Evolutionary conservation across 495 filamentous ascomycete genomes (phyloP), one percentile per base, ranked within the genome.

Genomic region (Clavariopsis aquatica): DNA sequence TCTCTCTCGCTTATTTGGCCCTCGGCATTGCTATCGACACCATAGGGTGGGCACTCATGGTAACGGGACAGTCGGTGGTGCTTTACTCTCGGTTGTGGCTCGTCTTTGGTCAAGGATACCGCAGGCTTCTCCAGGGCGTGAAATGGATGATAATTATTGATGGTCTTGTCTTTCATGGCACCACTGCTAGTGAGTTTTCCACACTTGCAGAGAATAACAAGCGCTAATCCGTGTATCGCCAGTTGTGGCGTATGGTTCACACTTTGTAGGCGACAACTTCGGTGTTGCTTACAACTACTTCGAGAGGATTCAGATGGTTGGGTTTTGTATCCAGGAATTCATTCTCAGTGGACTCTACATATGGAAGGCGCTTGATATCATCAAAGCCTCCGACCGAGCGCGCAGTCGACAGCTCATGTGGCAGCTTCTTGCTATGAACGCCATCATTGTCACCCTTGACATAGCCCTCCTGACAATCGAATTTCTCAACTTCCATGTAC

Each of bases 31-130:
- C 64, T 2, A 57, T 67, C 41, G 58, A 60, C 28, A 54, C 54
- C 1, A 49, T 59, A 23, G 68, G 70, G 22, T 72, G 70, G 70
- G 17, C 2, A 28, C 41, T 59, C n/a, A 68, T 72, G 64, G 68
- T 72, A 22, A 71, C 70, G 20, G 70, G 70, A 1, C 70, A 72
- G 55, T 65, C 64, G n/a, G 56, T 72, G 5, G 70, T 72, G 12
- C 57, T 72, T 1, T 72, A 72, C 49, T 52, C 31, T 52, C 68
- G 71, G 36, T 57, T 73, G 28, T 58, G 68, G 62, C 66, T 71
- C 1, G 51, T 71, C 12, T 65, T 65, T 41, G 29, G 51, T 1
- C 22, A 45, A 0, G 45, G 55, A 22, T 62, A 57, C 23, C 41
- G 31, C 22, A 54, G 27, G 36, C 46, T 65, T 13, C 49, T 70